phyloP scores from a whole-genome alignment of 2,329 filamentous ascomycete species.

The Neopestalotiopsis rosae region DNA sequence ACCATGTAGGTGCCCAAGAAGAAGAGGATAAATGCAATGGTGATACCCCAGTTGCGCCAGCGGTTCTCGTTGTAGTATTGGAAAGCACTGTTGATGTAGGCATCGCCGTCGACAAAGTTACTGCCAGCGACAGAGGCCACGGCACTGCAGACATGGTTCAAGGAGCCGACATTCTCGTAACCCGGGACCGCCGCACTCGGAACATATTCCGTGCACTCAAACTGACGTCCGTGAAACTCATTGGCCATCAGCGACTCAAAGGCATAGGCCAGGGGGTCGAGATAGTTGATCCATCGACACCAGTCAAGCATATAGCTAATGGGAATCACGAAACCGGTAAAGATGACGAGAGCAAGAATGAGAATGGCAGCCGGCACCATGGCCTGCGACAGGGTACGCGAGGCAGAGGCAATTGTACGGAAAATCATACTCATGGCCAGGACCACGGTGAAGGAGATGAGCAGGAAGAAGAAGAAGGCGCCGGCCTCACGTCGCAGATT shows the following conservation, averaged over 20 bases:
- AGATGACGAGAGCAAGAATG: conserved; percentile 68
- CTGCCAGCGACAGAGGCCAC: conserved; percentile 60
- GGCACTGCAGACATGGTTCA: conserved; percentile 58
- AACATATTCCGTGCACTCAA: conserved; percentile 52
- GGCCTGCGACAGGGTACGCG: conserved; percentile 69
- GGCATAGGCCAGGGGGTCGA: conserved; percentile 77
- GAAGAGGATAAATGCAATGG: conserved; percentile 65
- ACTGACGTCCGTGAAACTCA: conserved; percentile 73
- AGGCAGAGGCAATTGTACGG: conserved; percentile 75
- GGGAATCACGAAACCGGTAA: conserved; percentile 71
- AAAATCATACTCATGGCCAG: conserved; percentile 85
- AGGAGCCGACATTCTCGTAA: conserved; percentile 39
- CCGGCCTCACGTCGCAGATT: conserved; percentile 74
- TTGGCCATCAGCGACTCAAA: conserved; percentile 84
- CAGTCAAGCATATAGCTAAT: conserved; percentile 74
- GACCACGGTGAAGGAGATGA: conserved; percentile 74
- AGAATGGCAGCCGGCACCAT: conserved; percentile 62
- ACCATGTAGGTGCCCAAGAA: conserved; percentile 65
- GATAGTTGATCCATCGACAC: conserved; percentile 81
- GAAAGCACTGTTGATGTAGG: conserved; percentile 60
- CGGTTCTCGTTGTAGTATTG: conserved; percentile 61
- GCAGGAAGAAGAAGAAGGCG: conserved; percentile 81
- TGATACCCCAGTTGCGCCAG: conserved; percentile 74
- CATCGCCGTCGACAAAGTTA: conserved; percentile 57
- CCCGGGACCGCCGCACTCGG: conserved; percentile 39